Base-by-base conservation (phyloP, 2,329 filamentous ascomycete species). In the Ascomycota sp. region DNA sequence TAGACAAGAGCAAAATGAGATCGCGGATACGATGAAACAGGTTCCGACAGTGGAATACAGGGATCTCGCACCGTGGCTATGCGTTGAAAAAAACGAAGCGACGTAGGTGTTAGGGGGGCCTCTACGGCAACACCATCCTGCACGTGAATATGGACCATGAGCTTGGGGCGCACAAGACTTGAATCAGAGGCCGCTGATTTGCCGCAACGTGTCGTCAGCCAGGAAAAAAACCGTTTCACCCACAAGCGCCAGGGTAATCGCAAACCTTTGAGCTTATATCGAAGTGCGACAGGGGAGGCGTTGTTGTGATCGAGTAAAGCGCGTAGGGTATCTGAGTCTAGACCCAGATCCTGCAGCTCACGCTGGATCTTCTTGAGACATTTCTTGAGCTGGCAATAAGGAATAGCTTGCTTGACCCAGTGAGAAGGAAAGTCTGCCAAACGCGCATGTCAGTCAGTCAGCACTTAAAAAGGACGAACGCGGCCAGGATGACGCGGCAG, bases 351-450 rank as follows among this genome's bases (percentile, higher is more conserved):
- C 25, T 61, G 55, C 30, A 92, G 62, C 55, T 92, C 80, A 30
- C 58, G 55, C 38, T 75, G 69, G 29, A 91, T 74, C 45, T 74
- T 75, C 46, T 85, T 86, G 46, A 92, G 75, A 52, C 78, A 80
- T 56, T 91, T 92, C 53, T 92, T 92, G 33, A 92, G 65, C 50
- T 82, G 69, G 27, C 75, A 67, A 48, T 92, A 92, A 3, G 78
- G 80, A 36, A 92, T 79, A 29, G 82, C 81, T 20, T 71, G 73
- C 27, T 75, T 63, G 29, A 83, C 56, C 69, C 68, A 74, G 45
- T 75, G 70, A 29, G 66, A 55, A 7, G 82, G 82, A 46, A 82
- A 92, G 38, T 68, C 75, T 61, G 30, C 12, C 25, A 23, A 7
- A 20, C 15, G 8, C 17, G 24, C 23, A 6, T 13, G 7, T 23